Conservation (phyloP, 805 yeast genomes). For the Yarrowia sp. region DNA sequence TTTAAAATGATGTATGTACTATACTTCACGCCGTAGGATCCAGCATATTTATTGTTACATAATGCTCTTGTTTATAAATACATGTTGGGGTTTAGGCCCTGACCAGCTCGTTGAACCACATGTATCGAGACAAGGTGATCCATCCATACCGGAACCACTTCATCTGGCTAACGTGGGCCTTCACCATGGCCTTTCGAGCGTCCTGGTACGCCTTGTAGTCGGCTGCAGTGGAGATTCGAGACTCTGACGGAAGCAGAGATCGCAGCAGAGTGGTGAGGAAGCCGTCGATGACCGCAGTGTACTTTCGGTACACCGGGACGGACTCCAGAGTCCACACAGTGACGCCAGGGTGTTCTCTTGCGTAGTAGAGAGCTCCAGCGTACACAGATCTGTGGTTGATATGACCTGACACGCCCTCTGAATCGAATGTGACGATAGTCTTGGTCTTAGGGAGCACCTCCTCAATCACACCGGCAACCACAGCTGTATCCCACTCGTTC, state of each 20-base stretch:
- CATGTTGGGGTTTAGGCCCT: too few relatives aligned
- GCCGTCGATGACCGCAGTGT: conserved; percentile 39
- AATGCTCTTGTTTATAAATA: too few relatives aligned
- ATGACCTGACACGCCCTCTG: conserved; percentile 77
- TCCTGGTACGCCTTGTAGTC: conserved; percentile 35
- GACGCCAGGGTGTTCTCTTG: conserved; percentile 28
- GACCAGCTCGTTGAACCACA: conserved; percentile 62
- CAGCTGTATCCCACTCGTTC: conserved; percentile 56
- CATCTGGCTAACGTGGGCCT: conserved; percentile 85
- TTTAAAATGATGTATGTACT: too few relatives aligned
- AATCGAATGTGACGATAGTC: conserved; percentile 75
- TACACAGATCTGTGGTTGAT: conserved; percentile 63
- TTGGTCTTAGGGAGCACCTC: conserved; percentile 34
- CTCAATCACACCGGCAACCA: conserved; percentile 40
- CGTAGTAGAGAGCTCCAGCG: conserved; percentile 31
- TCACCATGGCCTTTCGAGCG: conserved; percentile 68
- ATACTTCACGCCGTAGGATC: too few relatives aligned
- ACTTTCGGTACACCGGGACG: conserved; percentile 42
- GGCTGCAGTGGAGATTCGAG: conserved; percentile 21
- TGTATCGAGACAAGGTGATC: conserved; percentile 73
- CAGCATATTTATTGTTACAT: too few relatives aligned
- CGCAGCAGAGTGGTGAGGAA: conserved; percentile 33
- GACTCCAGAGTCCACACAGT: conserved; percentile 38
- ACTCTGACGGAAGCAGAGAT: conserved; percentile 36
- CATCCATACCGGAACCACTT: conserved; percentile 94